Conservation (phyloP, 495 filamentous ascomycete species). For the Penicillium egyptiacum region DNA sequence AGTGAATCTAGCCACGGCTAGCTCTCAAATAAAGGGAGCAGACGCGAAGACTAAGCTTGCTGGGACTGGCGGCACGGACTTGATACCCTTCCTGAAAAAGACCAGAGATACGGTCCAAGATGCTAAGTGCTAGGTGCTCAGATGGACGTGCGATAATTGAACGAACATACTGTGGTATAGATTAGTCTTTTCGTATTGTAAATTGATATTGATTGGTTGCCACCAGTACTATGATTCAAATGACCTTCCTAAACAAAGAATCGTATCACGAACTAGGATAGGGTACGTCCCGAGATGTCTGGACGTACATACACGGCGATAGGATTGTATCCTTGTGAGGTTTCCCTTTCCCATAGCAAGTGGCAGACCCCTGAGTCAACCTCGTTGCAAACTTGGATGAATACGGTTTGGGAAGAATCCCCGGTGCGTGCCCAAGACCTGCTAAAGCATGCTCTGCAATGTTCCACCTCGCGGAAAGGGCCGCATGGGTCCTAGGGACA, state of each 20-base stretch:
- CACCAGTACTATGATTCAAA: not conserved
- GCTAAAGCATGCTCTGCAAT: not conserved
- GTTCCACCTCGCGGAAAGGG: not conserved
- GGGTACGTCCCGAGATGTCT: not conserved
- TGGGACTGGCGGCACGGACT: conserved; percentile 85
- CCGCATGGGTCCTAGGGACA: not conserved
- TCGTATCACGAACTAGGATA: not conserved
- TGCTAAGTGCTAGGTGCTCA: conserved; percentile 24
- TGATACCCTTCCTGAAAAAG: conserved; percentile 91
- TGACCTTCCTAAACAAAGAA: not conserved
- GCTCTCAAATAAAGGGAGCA: conserved; percentile 23
- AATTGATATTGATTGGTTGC: not conserved
- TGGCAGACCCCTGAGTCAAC: not conserved
- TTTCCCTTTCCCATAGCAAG: not conserved
- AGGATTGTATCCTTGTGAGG: not conserved
- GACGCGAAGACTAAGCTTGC: conserved; percentile 46
- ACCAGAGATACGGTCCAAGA: conserved; percentile 78
- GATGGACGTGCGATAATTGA: not conserved
- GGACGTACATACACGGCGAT: not conserved
- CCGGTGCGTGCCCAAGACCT: not conserved
- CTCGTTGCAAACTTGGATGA: not conserved
- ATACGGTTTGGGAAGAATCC: not conserved
- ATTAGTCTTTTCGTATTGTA: conserved; percentile 1
- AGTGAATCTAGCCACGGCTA: conserved; percentile 37
- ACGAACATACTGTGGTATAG: conserved; percentile 4